Conservation (phyloP, 345 rosid species). For the Acer campestre region DNA sequence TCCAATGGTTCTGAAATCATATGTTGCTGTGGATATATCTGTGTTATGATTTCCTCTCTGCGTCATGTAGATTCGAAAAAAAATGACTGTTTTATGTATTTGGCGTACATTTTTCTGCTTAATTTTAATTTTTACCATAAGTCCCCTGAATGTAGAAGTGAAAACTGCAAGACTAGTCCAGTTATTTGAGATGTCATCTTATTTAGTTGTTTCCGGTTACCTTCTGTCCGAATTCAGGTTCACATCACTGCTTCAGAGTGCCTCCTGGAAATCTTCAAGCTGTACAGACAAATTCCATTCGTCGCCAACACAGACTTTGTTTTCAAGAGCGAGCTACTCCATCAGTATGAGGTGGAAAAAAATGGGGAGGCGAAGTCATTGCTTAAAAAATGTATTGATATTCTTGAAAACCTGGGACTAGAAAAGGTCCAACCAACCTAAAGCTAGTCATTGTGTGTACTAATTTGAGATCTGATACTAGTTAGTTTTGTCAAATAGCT, state of each 20-base stretch:
- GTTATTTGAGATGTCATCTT: not conserved
- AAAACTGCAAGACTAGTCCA: not conserved
- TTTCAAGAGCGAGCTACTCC: conserved; percentile 55
- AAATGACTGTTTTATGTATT: no score
- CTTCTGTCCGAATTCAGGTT: conserved; percentile 43
- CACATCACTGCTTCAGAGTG: conserved; percentile 83
- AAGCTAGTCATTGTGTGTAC: not conserved
- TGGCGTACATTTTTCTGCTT: not conserved
- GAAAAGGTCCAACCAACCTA: conserved; percentile 19
- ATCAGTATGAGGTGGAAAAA: conserved; percentile 69
- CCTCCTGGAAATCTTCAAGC: conserved; percentile 55
- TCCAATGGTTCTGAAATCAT: not conserved
- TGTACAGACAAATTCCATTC: conserved; percentile 40
- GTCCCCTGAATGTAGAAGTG: not conserved
- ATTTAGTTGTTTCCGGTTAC: conserved; percentile 4
- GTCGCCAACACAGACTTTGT: conserved; percentile 32
- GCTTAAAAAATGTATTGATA: conserved; percentile 61
- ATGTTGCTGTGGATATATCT: not conserved
- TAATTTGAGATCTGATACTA: not conserved
- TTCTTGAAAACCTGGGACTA: conserved; percentile 41
- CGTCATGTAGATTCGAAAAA: not conserved
- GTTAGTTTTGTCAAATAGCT: not conserved
- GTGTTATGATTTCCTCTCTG: not conserved
- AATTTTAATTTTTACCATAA: not conserved
- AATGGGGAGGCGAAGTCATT: conserved; percentile 71